Percentiles rank a stretch among this genome's conserved stretches.
These are phyloP conservation scores for Solanum chiquidenum DNA, from an alignment of 257 asterid species.

Conservation along the genomic window DNA sequence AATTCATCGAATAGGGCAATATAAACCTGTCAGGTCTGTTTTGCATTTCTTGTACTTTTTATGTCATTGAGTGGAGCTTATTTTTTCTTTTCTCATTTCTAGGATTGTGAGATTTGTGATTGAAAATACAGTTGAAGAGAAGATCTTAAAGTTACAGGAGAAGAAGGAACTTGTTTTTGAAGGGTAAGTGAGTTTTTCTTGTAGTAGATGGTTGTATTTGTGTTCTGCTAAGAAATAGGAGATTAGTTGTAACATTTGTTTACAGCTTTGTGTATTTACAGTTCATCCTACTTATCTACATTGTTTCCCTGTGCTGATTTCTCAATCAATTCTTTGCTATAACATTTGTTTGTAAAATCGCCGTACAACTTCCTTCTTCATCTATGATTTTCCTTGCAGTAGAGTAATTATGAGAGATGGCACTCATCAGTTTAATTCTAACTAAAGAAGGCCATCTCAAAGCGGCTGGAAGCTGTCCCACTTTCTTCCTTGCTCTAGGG, in stretches of 20 bases:
- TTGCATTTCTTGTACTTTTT: not conserved
- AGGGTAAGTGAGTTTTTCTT: conserved; percentile 42
- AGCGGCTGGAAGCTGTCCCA: not conserved
- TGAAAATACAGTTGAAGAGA: conserved; percentile 78
- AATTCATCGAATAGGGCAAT: conserved; percentile 89
- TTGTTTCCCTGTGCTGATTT: not conserved
- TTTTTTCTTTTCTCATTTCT: not conserved
- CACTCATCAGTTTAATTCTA: not conserved
- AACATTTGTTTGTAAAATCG: not conserved
- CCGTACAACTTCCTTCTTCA: not conserved
- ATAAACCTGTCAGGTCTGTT: conserved; percentile 68
- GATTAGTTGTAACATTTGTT: not conserved
- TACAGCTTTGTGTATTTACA: not conserved
- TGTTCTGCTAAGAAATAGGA: not conserved
- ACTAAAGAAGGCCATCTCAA: not conserved
- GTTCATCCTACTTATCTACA: not conserved
- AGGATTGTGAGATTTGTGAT: conserved; percentile 85
- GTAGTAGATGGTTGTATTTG: not conserved
- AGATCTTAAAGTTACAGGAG: conserved; percentile 82
- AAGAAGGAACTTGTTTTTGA: conserved; percentile 91
- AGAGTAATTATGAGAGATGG: not conserved
- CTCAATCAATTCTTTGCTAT: not conserved
- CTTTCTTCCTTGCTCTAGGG: not conserved
- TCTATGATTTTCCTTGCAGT: not conserved
- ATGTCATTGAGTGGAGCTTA: not conserved